These are phyloP conservation scores for Candida sojae DNA, from an alignment of 1,139 yeast species.

Conservation along the genomic window DNA sequence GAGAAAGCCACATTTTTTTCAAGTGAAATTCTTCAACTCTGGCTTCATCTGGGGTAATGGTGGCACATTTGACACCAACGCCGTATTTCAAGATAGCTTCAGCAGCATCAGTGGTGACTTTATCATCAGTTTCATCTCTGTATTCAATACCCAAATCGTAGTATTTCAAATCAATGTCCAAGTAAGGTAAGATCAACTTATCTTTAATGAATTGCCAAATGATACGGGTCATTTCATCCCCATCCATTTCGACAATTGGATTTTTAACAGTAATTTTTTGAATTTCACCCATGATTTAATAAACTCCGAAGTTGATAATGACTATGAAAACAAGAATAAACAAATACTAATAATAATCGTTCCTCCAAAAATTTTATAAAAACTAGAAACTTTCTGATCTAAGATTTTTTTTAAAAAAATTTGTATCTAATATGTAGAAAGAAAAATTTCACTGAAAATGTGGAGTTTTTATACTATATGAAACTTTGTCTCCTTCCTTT, in stretches of 20 bases:
- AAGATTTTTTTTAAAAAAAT: background rate
- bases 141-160: slow-evolving; percentile 85
- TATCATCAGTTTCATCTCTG: slow-evolving; percentile 85
- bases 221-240: slow-evolving; percentile 94
- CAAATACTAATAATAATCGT: background rate
- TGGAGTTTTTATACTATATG: background rate
- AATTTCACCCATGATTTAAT: slow-evolving; percentile 10
- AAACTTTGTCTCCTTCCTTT: background rate
- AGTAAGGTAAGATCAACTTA: slow-evolving; percentile 78
- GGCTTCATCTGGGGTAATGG: slow-evolving; percentile 97
- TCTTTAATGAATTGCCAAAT: slow-evolving; percentile 87
- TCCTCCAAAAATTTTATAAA: too few relatives aligned
- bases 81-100: slow-evolving; percentile 84
- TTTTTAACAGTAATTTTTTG: slow-evolving; percentile 75
- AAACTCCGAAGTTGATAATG: background rate
- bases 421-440: background rate
- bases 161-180: slow-evolving; percentile 87
- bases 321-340: background rate
- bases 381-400: background rate
- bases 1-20: slow-evolving; percentile 97
- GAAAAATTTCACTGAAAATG: background rate
- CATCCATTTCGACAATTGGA: slow-evolving; percentile 95
- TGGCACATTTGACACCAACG: slow-evolving; percentile 96
- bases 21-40: slow-evolving; percentile 86
- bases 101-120: slow-evolving; percentile 88